Conservation (phyloP, 2,329 filamentous ascomycete genomes). For the Mycogone perniciosa region DNA sequence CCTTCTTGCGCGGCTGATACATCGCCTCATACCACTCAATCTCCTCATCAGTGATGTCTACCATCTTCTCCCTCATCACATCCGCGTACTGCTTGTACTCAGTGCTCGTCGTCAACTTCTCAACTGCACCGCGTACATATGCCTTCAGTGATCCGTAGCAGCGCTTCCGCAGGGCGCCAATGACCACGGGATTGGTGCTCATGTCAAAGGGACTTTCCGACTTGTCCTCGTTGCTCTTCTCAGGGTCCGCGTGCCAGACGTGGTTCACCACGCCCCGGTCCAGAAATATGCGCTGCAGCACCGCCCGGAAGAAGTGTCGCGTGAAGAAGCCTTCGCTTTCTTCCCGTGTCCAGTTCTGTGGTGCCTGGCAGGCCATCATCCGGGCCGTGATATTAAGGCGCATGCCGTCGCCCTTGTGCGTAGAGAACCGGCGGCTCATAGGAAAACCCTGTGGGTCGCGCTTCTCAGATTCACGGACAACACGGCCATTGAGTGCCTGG, state of each 20-base stretch:
- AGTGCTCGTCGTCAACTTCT: constrained; percentile 58
- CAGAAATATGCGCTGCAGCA: constrained; percentile 87
- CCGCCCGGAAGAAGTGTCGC: constrained; percentile 84
- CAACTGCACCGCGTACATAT: constrained; percentile 75
- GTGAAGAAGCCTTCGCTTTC: constrained; percentile 88
- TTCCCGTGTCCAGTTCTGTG: constrained; percentile 76
- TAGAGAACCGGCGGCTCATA: constrained; percentile 68
- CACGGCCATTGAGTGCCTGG: constrained; percentile 61
- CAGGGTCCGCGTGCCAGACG: constrained; percentile 35
- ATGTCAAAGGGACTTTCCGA: constrained; percentile 37
- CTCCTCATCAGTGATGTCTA: constrained; percentile 64
- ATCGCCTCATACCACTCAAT: constrained; percentile 62
- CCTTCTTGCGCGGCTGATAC: constrained; percentile 64
- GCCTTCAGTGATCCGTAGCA: constrained; percentile 69
- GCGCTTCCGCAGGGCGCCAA: constrained; percentile 75
- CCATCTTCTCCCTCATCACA: constrained; percentile 61
- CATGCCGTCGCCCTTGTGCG: constrained; percentile 56
- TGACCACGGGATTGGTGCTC: constrained; percentile 73
- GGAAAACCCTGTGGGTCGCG: constrained; percentile 89
- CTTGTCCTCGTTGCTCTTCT: constrained; percentile 19
- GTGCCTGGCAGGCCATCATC: constrained; percentile 97
- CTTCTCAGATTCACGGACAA: constrained; percentile 61
- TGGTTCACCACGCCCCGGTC: constrained; percentile 72
- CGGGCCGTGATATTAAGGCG: constrained; percentile 91
- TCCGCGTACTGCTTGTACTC: constrained; percentile 54